Evolutionary conservation across 1,139 yeast genomes (phyloP), one percentile per base, ranked within the genome.

Genomic region (Geotrichum restrictum): DNA sequence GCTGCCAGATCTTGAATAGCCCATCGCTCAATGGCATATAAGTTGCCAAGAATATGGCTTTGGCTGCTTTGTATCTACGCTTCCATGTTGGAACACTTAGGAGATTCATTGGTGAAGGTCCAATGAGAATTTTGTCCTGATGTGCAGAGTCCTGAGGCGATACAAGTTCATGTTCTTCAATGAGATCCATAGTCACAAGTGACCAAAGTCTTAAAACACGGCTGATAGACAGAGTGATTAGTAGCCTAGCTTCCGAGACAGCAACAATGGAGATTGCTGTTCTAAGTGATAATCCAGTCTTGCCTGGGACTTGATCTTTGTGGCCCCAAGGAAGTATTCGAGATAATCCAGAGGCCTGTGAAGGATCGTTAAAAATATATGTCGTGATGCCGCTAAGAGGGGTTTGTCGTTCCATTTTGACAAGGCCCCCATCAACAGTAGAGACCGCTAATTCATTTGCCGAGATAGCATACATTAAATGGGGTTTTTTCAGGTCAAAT

Each of bases 401-500:
- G 1, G 54, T 21, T 57, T 64, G 59, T 62, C 67, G 84, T 68
- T 57, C 82, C 80, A 59, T 83, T 65, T 56, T 84, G 63, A 16
- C 86, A 83, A 52, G 48, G 1, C 60, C 48, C 5, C 96, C 96
- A 68, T 88, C 95, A 43, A 76, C 75, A 51, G 88, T 71, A 1
- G 87, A 75, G 0, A 84, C 79, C 6, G 88, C 66, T 8, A 77
- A 67, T 53, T 74, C 73, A 16, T 65, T 62, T 0, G 71, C 58
- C 47, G 77, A 75, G 6, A 82, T 65, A 0, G 83, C 66, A 53
- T 75, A 74, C 55, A 87, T 61, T 19, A 74, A 69, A 54, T 79
- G 79, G 1, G 95, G 93, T 11, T 73, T 68, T 60, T 89, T 76
- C 41, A 84, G 71, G 55, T 85, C 88, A 64, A 88, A 86, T 13